Conservation (phyloP, 345 rosid species). For the Linum tenue region DNA sequence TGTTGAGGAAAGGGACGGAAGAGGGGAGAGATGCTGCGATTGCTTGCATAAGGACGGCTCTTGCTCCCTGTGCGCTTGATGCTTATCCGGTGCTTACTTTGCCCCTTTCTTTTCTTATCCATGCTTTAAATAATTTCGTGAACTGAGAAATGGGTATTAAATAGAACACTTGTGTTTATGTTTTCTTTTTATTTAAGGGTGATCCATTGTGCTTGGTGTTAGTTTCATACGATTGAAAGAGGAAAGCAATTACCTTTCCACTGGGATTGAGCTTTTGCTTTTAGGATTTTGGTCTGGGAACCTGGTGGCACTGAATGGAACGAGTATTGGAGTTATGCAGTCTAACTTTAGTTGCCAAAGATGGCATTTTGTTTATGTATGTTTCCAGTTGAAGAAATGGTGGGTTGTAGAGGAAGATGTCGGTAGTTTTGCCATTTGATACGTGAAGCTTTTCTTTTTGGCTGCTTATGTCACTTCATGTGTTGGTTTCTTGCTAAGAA, state of each 20-base stretch:
- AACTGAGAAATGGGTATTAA: no score
- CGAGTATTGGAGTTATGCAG: not conserved
- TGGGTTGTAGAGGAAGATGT: not conserved
- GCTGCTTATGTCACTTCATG: not conserved
- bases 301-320: not conserved
- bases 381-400: not conserved
- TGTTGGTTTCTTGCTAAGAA: not conserved
- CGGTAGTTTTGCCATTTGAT: not conserved
- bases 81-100: conserved; percentile 67
- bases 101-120: conserved; percentile 1
- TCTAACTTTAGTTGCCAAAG: not conserved
- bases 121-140: not conserved
- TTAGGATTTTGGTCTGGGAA: not conserved
- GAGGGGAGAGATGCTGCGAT: conserved; percentile 65
- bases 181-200: no score
- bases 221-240: not conserved
- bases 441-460: not conserved
- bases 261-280: not conserved
- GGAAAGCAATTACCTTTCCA: not conserved
- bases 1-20: conserved; percentile 62
- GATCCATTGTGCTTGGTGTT: not conserved
- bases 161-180: not conserved
- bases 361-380: not conserved
- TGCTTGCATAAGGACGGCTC: conserved; percentile 60
- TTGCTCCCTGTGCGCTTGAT: conserved; percentile 95